Base-by-base conservation (phyloP, 495 filamentous ascomycete species). In the Penicillium steckii region DNA sequence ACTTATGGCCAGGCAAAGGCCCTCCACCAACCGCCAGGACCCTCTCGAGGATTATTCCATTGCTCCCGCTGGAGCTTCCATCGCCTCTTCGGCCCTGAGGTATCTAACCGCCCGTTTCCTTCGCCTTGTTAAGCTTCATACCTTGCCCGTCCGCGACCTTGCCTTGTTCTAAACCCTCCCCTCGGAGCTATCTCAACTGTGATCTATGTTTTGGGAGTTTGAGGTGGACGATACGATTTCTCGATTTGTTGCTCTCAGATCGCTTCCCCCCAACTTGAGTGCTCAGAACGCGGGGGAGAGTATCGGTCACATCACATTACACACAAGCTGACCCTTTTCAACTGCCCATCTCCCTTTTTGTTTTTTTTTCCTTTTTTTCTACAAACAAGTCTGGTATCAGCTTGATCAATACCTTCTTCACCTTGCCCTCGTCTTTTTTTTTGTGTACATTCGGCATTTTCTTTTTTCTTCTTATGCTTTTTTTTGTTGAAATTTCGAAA, bases 1-100 rank as follows among this genome's bases (percentile, higher is more conserved):
- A 75, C 74, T 72, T 77, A 77, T 77, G 74, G 74, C 74, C 71
- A 77, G 71, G 57, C 71, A 71, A 73, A 73, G 70, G 69, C 68
- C 71, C 62, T 68, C 64, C 62, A 55, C 62, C 67, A 69, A 71
- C 65, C 72, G 70, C 60, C 74, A 77, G 72, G 72, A 76, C 71
- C 70, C 74, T 66, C 66, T 69, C 61, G 71, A 77, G 72, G 73
- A 74, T 63, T 68, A 67, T 68, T 62, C 68, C 60, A 57, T 67
- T 32, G 66, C 71, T 57, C 64, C 73, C 62, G 65, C 72, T 64
- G 68, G 65, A 67, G 58, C 62, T 62, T 60, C 67, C 53, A 57
- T 63, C 59, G 56, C 72, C 64, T 70, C 70, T 69, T 65, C 76
- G 68, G 68, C 73, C 55, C 61, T 60, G 64, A 78, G 74, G 75